These are phyloP conservation scores for Populus simonii DNA, from an alignment of 345 rosid genomes.

Conservation along the genomic window DNA sequence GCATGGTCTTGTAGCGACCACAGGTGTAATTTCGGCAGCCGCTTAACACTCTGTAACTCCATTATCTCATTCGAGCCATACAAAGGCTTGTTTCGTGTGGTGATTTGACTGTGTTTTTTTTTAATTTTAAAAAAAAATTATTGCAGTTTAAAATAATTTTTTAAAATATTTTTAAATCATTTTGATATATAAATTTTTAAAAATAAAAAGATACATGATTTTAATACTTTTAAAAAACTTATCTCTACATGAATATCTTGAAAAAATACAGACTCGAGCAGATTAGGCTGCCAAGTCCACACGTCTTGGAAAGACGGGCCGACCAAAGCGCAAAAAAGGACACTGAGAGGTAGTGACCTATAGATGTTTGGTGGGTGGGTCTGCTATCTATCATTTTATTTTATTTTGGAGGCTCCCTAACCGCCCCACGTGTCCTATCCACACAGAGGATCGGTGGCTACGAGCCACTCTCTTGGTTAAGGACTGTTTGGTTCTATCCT, in stretches of 20 bases:
- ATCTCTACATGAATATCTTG: not conserved
- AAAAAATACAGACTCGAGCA: not conserved
- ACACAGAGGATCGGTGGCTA: constrained; percentile 18
- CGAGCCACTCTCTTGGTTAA: not conserved
- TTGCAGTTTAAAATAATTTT: too few relatives aligned
- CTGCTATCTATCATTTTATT: not conserved
- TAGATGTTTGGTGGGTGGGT: not conserved
- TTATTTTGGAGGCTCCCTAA: constrained; percentile 11
- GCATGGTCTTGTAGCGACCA: not conserved
- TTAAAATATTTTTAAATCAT: too few relatives aligned
- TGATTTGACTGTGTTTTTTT: too few relatives aligned
- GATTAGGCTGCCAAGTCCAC: not conserved
- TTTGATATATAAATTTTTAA: too few relatives aligned
- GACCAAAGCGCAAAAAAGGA: not conserved
- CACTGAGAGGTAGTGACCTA: not conserved
- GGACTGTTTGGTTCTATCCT: not conserved
- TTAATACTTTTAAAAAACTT: not conserved
- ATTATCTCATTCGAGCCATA: not conserved
- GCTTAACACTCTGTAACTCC: not conserved
- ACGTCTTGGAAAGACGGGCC: not conserved
- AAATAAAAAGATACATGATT: too few relatives aligned
- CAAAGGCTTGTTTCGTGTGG: too few relatives aligned
- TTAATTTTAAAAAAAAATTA: too few relatives aligned
- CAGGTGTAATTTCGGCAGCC: not conserved
- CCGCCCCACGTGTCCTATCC: constrained; percentile 41